A percentile compares a stretch with the other conserved stretches of the same genome.
phyloP scores from a whole-genome alignment of 148 eudicot genomes.

The Fallopia convolvulus region DNA sequence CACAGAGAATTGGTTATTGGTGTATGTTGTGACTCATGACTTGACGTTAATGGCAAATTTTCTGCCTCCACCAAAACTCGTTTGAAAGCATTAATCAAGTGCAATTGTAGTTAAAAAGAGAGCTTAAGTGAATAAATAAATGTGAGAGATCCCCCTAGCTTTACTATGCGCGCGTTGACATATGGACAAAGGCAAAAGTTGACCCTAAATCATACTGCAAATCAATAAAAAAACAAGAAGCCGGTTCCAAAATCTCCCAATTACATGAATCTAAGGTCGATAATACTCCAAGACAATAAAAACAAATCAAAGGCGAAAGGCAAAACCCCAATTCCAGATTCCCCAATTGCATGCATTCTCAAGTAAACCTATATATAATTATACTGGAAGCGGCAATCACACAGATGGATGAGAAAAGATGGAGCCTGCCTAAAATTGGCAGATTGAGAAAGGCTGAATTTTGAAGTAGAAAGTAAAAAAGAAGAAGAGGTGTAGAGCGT shows the following conservation, averaged over 20 bases:
- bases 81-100: too few relatives aligned
- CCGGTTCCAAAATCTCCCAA: neutral
- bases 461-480: neutral
- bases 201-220: neutral
- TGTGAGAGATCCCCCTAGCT: too few relatives aligned
- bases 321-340: neutral
- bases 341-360: neutral
- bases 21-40: too few relatives aligned
- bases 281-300: neutral
- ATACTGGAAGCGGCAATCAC: neutral
- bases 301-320: neutral
- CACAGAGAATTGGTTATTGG: too few relatives aligned
- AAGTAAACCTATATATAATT: neutral
- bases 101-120: too few relatives aligned
- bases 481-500: neutral
- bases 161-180: neutral
- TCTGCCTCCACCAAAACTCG: too few relatives aligned
- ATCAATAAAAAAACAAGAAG: neutral
- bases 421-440: neutral
- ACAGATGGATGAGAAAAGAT: neutral
- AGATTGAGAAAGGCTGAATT: neutral
- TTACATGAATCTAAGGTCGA: neutral
- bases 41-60: too few relatives aligned
- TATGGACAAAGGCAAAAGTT: neutral
- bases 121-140: too few relatives aligned